Percentiles rank a stretch among this genome's conserved stretches.
Conservation (phyloP, 164 flowering plant species). For the Taxillus chinensis region DNA sequence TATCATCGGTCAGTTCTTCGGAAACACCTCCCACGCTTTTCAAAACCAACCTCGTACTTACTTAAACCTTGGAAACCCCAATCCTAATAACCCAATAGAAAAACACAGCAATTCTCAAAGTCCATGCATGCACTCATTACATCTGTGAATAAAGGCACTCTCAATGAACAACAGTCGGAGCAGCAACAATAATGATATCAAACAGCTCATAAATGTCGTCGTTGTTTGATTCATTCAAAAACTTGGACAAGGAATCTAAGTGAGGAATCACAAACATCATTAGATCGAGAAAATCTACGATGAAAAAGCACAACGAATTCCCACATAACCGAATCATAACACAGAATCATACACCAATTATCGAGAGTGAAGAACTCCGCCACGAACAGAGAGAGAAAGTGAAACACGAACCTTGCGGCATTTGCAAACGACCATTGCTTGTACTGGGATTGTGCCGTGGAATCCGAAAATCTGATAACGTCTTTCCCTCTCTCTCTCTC, state of each 20-base stretch:
- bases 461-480: neutral
- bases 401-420: slow-evolving; percentile 63
- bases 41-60: neutral
- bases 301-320: neutral
- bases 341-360: neutral
- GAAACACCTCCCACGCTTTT: neutral
- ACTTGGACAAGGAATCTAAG: neutral
- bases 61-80: neutral
- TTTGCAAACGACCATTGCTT: slow-evolving; percentile 86
- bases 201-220: too few relatives aligned
- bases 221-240: neutral
- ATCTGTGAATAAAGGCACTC: neutral
- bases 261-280: neutral
- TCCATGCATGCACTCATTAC: too few relatives aligned
- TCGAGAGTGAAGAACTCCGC: neutral
- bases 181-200: too few relatives aligned
- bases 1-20: neutral
- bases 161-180: too few relatives aligned
- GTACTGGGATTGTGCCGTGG: neutral
- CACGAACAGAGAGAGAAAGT: neutral
- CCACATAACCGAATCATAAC: neutral
- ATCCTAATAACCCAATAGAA: neutral
- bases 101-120: too few relatives aligned
- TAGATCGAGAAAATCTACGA: slow-evolving; percentile 3
- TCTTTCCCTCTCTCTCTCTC: too few relatives aligned